Conservation (phyloP, 2,329 filamentous ascomycete species). For the Drechslerella stenobrocha region DNA sequence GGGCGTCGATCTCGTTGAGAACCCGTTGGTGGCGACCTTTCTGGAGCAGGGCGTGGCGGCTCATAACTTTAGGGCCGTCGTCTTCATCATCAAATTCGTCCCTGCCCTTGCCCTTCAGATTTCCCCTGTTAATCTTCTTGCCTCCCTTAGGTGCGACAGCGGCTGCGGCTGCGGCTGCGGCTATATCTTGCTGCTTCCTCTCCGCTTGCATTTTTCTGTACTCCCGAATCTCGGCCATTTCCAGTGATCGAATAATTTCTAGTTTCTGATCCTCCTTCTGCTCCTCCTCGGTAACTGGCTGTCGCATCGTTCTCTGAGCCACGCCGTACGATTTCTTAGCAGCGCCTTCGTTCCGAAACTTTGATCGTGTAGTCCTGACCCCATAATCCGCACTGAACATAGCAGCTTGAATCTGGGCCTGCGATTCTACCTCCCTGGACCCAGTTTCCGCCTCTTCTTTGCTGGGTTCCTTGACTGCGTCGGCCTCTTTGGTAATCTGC, state of each 20-base stretch:
- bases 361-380: constrained; percentile 42
- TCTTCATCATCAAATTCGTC: constrained; percentile 27
- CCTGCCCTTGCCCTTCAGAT: constrained; percentile 10
- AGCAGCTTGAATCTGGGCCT: constrained; percentile 29
- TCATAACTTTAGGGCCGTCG: constrained; percentile 38
- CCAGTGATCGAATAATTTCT: constrained; percentile 23
- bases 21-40: constrained; percentile 39
- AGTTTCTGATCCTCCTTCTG: constrained; percentile 36
- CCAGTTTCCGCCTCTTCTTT: constrained; percentile 7
- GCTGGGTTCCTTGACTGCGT: background rate
- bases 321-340: constrained; percentile 43
- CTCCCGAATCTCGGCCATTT: constrained; percentile 18
- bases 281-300: constrained; percentile 39
- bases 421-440: constrained; percentile 19
- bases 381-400: constrained; percentile 41
- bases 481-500: background rate
- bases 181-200: constrained; percentile 22
- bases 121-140: constrained; percentile 20
- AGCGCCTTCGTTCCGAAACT: constrained; percentile 36
- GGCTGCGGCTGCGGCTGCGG: constrained; percentile 1
- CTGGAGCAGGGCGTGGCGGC: constrained; percentile 36
- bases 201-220: constrained; percentile 6
- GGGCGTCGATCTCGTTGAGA: constrained; percentile 41
- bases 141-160: background rate
- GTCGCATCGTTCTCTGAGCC: constrained; percentile 38